phyloP scores from a whole-genome alignment of 192 early-diverging fungal species.

The Linnemannia exigua region DNA sequence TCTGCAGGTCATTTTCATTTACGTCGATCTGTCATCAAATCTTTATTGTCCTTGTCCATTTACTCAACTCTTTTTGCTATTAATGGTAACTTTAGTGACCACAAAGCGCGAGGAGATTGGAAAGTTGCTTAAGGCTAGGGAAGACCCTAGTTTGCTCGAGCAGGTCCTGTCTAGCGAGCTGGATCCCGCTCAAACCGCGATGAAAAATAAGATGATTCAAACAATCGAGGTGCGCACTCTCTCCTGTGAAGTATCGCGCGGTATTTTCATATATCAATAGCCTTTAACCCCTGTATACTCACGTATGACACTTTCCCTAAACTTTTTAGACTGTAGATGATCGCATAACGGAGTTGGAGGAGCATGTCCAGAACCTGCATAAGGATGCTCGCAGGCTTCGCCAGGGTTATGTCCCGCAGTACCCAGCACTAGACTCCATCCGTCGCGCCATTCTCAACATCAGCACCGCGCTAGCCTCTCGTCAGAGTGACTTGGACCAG shows the following conservation, averaged over 20 bases:
- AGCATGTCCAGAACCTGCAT: constrained; percentile 27
- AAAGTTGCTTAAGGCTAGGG: constrained; percentile 29
- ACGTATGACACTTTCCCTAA: not conserved
- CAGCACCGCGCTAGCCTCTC: constrained; percentile 50
- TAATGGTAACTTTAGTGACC: constrained; percentile 10
- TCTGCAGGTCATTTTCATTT: too few relatives aligned
- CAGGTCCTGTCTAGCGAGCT: constrained; percentile 32
- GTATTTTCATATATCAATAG: not conserved
- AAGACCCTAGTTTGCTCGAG: constrained; percentile 33
- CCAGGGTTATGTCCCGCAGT: constrained; percentile 31
- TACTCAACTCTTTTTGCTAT: not conserved
- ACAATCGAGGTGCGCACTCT: constrained; percentile 21
- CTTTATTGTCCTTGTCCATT: not conserved
- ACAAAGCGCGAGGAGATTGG: constrained; percentile 50
- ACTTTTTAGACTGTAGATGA: constrained; percentile 37
- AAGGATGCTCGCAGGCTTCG: constrained; percentile 26
- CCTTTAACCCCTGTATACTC: not conserved
- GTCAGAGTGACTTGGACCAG: constrained; percentile 61
- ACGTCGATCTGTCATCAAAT: not conserved
- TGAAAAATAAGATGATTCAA: constrained; percentile 37
- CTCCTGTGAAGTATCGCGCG: not conserved
- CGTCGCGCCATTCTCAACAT: constrained; percentile 63
- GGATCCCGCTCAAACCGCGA: constrained; percentile 32
- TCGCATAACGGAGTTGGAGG: constrained; percentile 33
- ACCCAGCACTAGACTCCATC: constrained; percentile 59